phyloP scores from a whole-genome alignment of 208 protist genomes.

The Trypanosoma rangeli region DNA sequence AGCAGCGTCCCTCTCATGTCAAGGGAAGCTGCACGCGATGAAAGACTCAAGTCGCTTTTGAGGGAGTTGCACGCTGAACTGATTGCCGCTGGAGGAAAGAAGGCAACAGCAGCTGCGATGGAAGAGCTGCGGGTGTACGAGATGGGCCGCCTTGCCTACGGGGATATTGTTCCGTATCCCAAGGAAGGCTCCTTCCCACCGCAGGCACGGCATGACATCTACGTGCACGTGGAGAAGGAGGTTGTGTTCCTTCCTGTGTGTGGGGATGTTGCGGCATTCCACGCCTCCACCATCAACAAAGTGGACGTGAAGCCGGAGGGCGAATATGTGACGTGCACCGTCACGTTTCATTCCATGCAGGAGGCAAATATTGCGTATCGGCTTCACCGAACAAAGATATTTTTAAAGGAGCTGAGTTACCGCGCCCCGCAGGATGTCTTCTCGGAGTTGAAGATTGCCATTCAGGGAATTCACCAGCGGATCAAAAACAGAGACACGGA shows the following conservation, averaged over 20 bases:
- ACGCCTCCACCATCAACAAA: slow-evolving; percentile 95
- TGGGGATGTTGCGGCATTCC: slow-evolving; percentile 92
- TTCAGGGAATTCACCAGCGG: slow-evolving; percentile 64
- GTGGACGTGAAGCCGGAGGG: slow-evolving; percentile 86
- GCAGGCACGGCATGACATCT: slow-evolving; percentile 52
- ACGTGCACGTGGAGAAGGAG: slow-evolving; percentile 85
- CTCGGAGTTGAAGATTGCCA: slow-evolving; percentile 49
- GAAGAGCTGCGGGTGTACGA: slow-evolving; percentile 70
- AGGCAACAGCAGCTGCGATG: slow-evolving; percentile 39
- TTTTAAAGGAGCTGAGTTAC: slow-evolving; percentile 90
- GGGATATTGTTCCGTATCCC: slow-evolving; percentile 56
- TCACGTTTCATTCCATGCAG: slow-evolving; percentile 90
- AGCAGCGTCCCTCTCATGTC: slow-evolving; percentile 70
- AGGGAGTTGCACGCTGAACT: slow-evolving; percentile 68
- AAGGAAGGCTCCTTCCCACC: slow-evolving; percentile 34
- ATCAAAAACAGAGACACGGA: slow-evolving; percentile 80
- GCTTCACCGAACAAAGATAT: slow-evolving; percentile 80
- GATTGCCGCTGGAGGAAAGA: slow-evolving; percentile 76
- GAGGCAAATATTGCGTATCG: slow-evolving; percentile 81
- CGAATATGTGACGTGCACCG: slow-evolving; percentile 64
- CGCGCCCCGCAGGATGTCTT: slow-evolving; percentile 56
- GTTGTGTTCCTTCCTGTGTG: slow-evolving; percentile 94
- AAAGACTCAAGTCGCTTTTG: slow-evolving; percentile 63
- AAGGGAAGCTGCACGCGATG: slow-evolving; percentile 68
- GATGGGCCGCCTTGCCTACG: slow-evolving; percentile 67